Percentiles rank a stretch among this genome's conserved stretches.
Evolutionary conservation across 495 filamentous ascomycete species (phyloP).

Genomic region (Penicillium daleae): DNA sequence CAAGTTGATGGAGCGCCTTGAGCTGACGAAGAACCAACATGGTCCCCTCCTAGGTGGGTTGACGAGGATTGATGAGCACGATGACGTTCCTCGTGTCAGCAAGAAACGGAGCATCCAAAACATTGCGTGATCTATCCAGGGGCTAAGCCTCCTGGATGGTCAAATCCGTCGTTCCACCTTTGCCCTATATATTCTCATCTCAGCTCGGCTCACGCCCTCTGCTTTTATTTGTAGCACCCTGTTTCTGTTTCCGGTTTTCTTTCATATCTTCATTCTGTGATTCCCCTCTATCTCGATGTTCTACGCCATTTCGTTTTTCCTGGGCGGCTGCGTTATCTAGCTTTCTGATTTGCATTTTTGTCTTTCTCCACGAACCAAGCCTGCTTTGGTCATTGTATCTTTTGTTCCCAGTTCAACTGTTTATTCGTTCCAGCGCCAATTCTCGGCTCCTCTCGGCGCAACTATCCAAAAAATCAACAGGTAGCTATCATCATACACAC

Average conservation of each 20-base stretch:
- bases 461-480: constrained; percentile 18
- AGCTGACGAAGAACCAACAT: constrained; percentile 62
- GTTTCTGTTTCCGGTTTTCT: constrained; percentile 7
- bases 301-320: constrained; percentile 4
- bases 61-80: constrained; percentile 62
- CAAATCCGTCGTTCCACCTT: no score
- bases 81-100: constrained; percentile 40
- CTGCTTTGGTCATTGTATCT: constrained; percentile 1
- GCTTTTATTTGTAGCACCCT: not conserved
- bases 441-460: constrained; percentile 1
- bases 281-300: constrained; percentile 15
- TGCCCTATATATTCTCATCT: no score
- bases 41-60: constrained; percentile 67
- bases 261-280: constrained; percentile 12
- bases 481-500: constrained; percentile 24
- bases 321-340: constrained; percentile 27
- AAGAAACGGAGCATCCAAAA: constrained; percentile 61
- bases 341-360: constrained; percentile 12
- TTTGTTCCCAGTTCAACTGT: not conserved
- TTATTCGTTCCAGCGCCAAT: not conserved
- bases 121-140: constrained; percentile 27
- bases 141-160: not conserved
- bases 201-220: not conserved
- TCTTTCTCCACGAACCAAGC: not conserved
- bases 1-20: constrained; percentile 87